Conservation (phyloP, 345 rosid species). For the Eucalyptus tenuipes region DNA sequence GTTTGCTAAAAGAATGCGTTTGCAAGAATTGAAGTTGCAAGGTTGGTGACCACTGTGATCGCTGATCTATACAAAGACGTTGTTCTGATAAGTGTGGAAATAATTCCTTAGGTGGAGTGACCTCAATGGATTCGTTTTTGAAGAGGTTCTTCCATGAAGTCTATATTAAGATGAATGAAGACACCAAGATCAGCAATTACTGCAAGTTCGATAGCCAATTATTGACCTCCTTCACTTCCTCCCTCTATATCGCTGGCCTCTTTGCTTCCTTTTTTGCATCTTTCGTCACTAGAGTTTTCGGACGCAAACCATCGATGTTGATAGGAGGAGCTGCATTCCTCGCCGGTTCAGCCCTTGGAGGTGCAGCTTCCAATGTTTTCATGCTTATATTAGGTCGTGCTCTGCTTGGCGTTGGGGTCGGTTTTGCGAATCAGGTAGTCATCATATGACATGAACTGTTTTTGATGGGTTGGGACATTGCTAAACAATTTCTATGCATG, state of each 20-base stretch:
- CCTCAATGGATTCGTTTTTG: conserved; percentile 67
- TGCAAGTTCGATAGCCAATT: conserved; percentile 67
- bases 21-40: not conserved
- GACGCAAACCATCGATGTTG: conserved; percentile 59
- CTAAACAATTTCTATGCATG: not conserved
- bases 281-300: conserved; percentile 30
- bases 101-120: conserved; percentile 48
- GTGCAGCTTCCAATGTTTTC: conserved; percentile 34
- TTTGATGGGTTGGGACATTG: not conserved
- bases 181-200: conserved; percentile 41
- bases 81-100: not conserved
- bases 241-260: conserved; percentile 64
- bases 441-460: not conserved
- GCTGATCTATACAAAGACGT: not conserved
- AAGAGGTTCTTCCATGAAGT: conserved; percentile 47
- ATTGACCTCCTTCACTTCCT: conserved; percentile 66
- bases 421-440: conserved; percentile 68
- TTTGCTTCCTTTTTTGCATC: conserved; percentile 56
- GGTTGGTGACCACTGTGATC: not conserved
- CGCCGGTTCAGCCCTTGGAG: conserved; percentile 45
- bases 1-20: not conserved
- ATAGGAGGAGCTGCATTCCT: conserved; percentile 51
- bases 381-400: conserved; percentile 62
- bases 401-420: conserved; percentile 63
- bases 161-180: conserved; percentile 33